Base-by-base conservation (phyloP, 371 early-diverging fungal species). In the Saksenaea vasiformis region DNA sequence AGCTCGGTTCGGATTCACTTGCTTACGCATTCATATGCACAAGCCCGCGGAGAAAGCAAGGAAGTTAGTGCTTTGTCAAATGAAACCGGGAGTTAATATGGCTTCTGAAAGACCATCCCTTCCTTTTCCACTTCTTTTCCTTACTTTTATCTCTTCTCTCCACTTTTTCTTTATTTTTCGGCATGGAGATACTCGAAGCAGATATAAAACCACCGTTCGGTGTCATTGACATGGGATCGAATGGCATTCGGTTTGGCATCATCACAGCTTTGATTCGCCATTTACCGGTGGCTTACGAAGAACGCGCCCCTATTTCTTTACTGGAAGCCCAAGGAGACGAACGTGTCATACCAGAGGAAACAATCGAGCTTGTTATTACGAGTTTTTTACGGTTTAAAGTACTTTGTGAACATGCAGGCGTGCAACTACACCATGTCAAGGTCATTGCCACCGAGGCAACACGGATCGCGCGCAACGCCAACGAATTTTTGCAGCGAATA, bases 201-300 rank as follows among this genome's bases (percentile, higher is more conserved):
- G 15, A 38, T 10, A 54, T 65, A 7, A 57, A 60, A 15, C 76
- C 80, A 8, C 79, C 82, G 13, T 67, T 84, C 9, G 85, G 80
- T 9, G 79, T 85, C 7, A 69, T 85, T 5, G 85, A 85, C 62
- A 85, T 85, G 79, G 85, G 85, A n/a, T 82, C 82, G 37, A 85
- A 85, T 68, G 85, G 85, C 43, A 83, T 85, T 43, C 77, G 85
- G 22, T 83, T 85, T 28, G 82, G 82, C 22, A 82, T 85, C 56
- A 72, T 84, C 17, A 70, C 75, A 19, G 71, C 79, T 0, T 60
- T 82, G 1, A 68, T 71, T 22, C 73, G 85, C 10, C 79, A 82
- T 51, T 70, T 84, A 5, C 83, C 83, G 9, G 81, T 82, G 35
- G 56, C 79, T 0, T 84, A 80, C 19, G 85, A 84, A 55, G 85